Base-by-base conservation (phyloP, 495 filamentous ascomycete species). In the Penicillium pancosmium region DNA sequence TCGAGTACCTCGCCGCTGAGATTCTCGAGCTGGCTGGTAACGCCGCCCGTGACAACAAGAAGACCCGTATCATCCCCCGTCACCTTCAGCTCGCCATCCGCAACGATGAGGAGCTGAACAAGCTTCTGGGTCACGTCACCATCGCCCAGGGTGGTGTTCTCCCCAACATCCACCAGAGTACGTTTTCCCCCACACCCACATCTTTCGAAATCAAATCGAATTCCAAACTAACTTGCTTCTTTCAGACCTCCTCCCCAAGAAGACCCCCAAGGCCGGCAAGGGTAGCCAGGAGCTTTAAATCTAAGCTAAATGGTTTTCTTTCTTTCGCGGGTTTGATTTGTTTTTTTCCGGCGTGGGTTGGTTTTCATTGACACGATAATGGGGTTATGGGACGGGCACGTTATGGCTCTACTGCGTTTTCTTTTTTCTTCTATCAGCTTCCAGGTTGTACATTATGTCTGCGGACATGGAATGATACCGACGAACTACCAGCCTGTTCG, bases 31-130 rank as follows among this genome's bases (percentile, higher is more conserved):
- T 98, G 80, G 94, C 94, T 75, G 94, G 94, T 69, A 98, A 98
- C 75, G 94, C 94, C 64, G 94, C 94, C 57, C 93, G 94, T 74
- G 94, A 98, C 80, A 98, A 98, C 89, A 98, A 98, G 91, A 98
- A 97, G 88, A 98, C 93, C 61, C 92, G 94, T 90, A 98, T 98
- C 84, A 98, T 98, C 66, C 94, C 94, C 63, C 93, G 94, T 76
- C 94, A 98, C 80, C 89, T 98, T 50, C 94, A 98, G 83, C 93
- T 98, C 69, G 94, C 94, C 78, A 98, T 98, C 83, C 90, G 94
- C 66, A 98, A 98, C 79, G 94, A 98, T 78, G 93, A 98, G 86
- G 94, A 98, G 78, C 78, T 98, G 91, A 98, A 98, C 89, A 98
- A 98, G 86, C 92, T 98, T 50, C 84, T 98, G 54, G 94, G 94